Percentiles rank a stretch among this genome's conserved stretches.
phyloP scores from a whole-genome alignment of 1,284 basidiomycete genomes.

The Leccinum pachyderme region DNA sequence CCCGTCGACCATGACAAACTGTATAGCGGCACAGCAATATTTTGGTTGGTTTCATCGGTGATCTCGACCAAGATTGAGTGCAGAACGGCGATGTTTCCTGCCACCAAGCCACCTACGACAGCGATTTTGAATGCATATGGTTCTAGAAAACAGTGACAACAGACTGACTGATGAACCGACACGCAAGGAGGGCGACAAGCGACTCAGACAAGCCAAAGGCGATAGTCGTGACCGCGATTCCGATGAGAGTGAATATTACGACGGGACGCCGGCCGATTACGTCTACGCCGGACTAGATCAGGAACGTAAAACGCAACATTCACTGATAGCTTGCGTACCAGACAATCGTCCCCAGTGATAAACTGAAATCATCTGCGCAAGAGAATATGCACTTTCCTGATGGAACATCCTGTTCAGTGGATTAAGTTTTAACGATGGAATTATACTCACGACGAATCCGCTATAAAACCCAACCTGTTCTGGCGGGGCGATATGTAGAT shows the following conservation, averaged over 20 bases:
- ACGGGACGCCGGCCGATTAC: conserved; percentile 59
- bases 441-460: conserved; percentile 48
- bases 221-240: conserved; percentile 49
- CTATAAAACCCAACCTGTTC: conserved; percentile 63
- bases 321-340: conserved; percentile 33
- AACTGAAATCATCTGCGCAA: conserved; percentile 57
- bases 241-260: conserved; percentile 49
- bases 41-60: conserved; percentile 62
- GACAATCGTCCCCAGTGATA: conserved; percentile 61
- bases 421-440: no score
- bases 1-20: conserved; percentile 60
- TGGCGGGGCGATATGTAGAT: conserved; percentile 51
- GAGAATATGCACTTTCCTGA: conserved; percentile 58
- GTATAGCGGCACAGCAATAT: conserved; percentile 57
- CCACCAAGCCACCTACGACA: conserved; percentile 47
- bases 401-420: not conserved
- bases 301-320: not conserved
- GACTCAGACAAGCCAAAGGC: conserved; percentile 55
- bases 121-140: not conserved
- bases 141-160: not conserved
- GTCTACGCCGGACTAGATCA: conserved; percentile 35
- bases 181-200: conserved; percentile 37
- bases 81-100: conserved; percentile 58
- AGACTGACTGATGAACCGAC: conserved; percentile 12
- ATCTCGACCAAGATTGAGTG: conserved; percentile 49